Base-by-base conservation (phyloP, 2,329 filamentous ascomycete genomes). In the Claviceps digitariae region DNA sequence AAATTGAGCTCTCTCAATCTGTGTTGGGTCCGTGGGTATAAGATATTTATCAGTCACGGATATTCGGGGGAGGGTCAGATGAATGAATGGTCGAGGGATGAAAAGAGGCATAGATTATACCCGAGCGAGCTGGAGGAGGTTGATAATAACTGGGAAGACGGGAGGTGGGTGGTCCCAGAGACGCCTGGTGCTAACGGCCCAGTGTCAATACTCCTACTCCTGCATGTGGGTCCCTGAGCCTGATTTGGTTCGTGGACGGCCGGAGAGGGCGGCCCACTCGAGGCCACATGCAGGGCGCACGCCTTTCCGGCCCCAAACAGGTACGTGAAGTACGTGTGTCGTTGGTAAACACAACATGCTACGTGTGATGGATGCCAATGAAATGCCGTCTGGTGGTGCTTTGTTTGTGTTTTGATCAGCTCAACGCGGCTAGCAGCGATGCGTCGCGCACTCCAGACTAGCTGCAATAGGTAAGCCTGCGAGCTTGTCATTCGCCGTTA, bases 181-280 rank as follows among this genome's bases (percentile, higher is more conserved):
- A 38, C 23, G 48, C 23, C 48, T 50, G 36, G 52, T 44, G 43
- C 52, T 48, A 54, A 54, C 34, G 31, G 36, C 34, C 10, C 13
- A 54, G n/a, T 43, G 41, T 45, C 20, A 21, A 48, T 44, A 51
- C 56, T 55, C 21, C 41, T 13, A 21, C 12, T 27, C 21, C 43
- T 25, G 21, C 23, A 25, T 17, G 43, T 27, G 43, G 31, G 31
- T 34, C 9, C 31, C 31, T 13, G 31, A 10, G 31, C 31, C 12
- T 34, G 31, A 34, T 15, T n/a, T 17, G 55, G 57, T 50, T 50
- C 31, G 52, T 56, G 53, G 53, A 50, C 53, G 54, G 52, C 49
- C 54, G 34, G 51, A 53, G 53, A 52, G 20, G 45, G 45, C 44
- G 55, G 48, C 50, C 55, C 55, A 54, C 52, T 52, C 50, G 10